Base-by-base conservation (phyloP, 805 yeast genomes). In the Ascoidea asiatica region DNA sequence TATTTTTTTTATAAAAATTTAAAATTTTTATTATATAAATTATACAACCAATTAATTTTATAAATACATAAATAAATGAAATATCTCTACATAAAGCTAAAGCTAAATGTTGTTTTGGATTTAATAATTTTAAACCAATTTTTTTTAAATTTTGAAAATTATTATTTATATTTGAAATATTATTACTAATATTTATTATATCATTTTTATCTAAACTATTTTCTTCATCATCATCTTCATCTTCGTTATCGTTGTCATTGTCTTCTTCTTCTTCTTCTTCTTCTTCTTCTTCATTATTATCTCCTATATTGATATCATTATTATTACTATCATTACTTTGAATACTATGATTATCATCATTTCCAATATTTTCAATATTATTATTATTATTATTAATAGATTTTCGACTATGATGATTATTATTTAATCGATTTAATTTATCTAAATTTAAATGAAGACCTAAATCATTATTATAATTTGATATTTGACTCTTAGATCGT, bases 11-110 rank as follows among this genome's bases (percentile, higher is more conserved):
- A 19, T 21, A 21, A 33, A 21, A 42, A 42, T 20, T 23, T 23
- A 21, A 33, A 22, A 33, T n/a, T n/a, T 37, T 41, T 35, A 38
- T 46, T 44, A n/a, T 45, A 46, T 15, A 48, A n/a, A n/a, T n/a
- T n/a, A n/a, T n/a, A 45, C 6, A 43, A 55, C 56, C 5, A 11
- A 5, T 56, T 6, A 58, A 52, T 43, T 54, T 55, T 40, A 54
- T 55, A 38, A 67, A 63, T 17, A 79, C 66, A 37, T 61, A 66
- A 5, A 81, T 60, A 4, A 88, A 64, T 2, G 94, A 84, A 22
- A 85, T 64, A 53, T 86, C 92, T 41, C 95, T 67, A 51, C 90
- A 81, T n/a, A 79, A 61, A 0, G 92, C 88, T 48, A 86, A 67
- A 4, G 81, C 70, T 47, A 83, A 70, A 57, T 85, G 92, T 53